These are phyloP conservation scores for Urtica urens DNA, from an alignment of 306 rosid species.

Conservation along the genomic window DNA sequence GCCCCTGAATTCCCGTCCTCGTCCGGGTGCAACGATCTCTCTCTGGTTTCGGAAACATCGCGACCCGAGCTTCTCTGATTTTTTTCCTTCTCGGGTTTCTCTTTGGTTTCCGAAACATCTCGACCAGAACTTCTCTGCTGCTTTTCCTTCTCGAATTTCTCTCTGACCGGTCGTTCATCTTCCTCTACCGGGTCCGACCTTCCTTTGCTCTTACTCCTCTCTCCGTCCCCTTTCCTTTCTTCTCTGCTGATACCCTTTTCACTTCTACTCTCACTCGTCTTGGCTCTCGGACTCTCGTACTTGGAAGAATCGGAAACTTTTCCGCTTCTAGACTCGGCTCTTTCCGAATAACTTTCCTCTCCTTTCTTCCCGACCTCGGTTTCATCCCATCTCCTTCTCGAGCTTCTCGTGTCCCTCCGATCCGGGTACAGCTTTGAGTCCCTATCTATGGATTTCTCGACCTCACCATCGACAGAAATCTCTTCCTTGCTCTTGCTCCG, in stretches of 20 bases:
- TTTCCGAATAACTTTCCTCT: conserved; percentile 45
- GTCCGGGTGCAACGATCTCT: conserved; percentile 42
- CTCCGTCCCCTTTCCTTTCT: conserved; percentile 58
- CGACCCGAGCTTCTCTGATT: conserved; percentile 36
- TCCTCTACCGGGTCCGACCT: conserved; percentile 46
- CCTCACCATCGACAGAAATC: conserved; percentile 31
- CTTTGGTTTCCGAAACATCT: conserved; percentile 55
- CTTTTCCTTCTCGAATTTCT: conserved; percentile 54
- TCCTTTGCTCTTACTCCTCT: conserved; percentile 62
- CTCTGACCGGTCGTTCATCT: conserved; percentile 53
- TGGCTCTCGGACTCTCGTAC: conserved; percentile 54
- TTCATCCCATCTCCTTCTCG: conserved; percentile 96
- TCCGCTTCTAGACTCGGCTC: conserved; percentile 34
- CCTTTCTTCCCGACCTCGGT: conserved; percentile 38
- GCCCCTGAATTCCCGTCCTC: conserved; percentile 43
- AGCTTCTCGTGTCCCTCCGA: conserved; percentile 49
- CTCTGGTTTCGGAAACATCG: conserved; percentile 55
- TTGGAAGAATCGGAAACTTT: conserved; percentile 51
- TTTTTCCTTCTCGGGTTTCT: too few species aligned
- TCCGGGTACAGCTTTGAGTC: conserved; percentile 53
- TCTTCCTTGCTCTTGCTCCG: conserved; percentile 48
- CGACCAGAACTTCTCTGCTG: conserved; percentile 45
- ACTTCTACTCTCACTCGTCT: conserved; percentile 45
- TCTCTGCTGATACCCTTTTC: conserved; percentile 51
- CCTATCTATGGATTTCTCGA: conserved; percentile 39